Conservation (phyloP, 208 protist species). For the Trypanosomatidae sp. region DNA sequence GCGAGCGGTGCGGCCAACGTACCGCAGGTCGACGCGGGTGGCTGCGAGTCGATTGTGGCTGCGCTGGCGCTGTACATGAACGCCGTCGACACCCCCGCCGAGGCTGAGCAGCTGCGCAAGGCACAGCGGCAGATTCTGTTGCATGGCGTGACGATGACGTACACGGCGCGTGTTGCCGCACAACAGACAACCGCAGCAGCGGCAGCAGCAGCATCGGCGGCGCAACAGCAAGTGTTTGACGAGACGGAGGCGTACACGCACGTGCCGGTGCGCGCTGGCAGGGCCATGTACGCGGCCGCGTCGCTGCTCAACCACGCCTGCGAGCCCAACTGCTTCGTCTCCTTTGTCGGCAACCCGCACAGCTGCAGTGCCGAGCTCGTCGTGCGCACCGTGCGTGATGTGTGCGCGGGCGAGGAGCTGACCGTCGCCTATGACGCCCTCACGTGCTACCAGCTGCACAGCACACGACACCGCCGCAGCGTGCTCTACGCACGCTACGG, state of each 20-base stretch:
- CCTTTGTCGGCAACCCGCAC: constrained; percentile 68
- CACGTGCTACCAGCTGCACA: constrained; percentile 59
- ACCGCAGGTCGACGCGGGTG: no score
- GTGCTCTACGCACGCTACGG: constrained; percentile 57
- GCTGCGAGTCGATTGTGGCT: constrained; percentile 52
- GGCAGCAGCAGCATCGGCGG: no score
- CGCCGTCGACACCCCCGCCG: constrained; percentile 18
- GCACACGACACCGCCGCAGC: constrained; percentile 49
- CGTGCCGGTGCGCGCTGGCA: constrained; percentile 37
- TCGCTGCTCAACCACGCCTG: constrained; percentile 72
- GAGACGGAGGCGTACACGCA: constrained; percentile 43
- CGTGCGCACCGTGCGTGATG: constrained; percentile 40
- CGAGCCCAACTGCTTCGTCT: constrained; percentile 75
- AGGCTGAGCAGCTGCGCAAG: constrained; percentile 58
- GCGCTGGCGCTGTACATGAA: constrained; percentile 44
- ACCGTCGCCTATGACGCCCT: constrained; percentile 66
- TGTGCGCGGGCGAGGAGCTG: constrained; percentile 67
- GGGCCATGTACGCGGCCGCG: constrained; percentile 45
- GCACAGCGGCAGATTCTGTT: constrained; percentile 59
- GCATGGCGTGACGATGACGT: constrained; percentile 45
- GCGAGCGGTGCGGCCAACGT: no score
- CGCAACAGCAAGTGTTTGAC: no score
- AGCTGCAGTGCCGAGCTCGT: constrained; percentile 28
- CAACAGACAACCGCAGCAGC: constrained; percentile 1
- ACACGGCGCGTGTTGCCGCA: constrained; percentile 18